phyloP scores from a whole-genome alignment of 148 eudicot genomes.

The Nepenthes gracilis region DNA sequence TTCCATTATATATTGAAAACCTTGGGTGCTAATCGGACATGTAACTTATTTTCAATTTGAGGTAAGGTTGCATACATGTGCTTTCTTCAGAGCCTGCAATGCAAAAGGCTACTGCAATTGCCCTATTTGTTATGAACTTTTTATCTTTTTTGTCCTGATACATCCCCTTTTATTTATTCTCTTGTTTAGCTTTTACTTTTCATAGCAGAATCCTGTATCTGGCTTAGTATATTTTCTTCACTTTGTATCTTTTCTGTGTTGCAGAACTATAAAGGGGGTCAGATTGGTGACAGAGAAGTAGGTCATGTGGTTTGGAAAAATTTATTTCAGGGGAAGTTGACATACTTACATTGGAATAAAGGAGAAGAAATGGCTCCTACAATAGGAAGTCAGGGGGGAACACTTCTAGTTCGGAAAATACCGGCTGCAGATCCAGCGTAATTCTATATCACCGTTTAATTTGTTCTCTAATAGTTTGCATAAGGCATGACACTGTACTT shows the following conservation, averaged over 20 bases:
- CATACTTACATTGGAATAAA: slow-evolving; percentile 71
- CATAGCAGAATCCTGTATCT: background rate
- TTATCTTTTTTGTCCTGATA: no score
- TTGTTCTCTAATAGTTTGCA: background rate
- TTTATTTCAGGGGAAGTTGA: slow-evolving; percentile 61
- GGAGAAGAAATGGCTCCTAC: slow-evolving; percentile 86
- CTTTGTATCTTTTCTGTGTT: slow-evolving; percentile 1
- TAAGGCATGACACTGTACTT: no score
- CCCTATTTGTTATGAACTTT: no score
- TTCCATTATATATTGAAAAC: no score
- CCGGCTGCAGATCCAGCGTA: slow-evolving; percentile 70
- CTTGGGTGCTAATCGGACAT: no score
- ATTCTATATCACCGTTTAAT: slow-evolving; percentile 4
- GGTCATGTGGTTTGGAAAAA: slow-evolving; percentile 48
- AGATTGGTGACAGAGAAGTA: slow-evolving; percentile 30
- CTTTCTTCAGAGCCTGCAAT: no score
- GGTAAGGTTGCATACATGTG: no score
- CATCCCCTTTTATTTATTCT: no score
- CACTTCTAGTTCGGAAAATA: slow-evolving; percentile 82
- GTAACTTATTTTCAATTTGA: no score
- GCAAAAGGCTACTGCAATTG: no score
- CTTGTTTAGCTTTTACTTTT: no score
- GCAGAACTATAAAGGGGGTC: slow-evolving; percentile 51
- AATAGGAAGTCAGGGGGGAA: slow-evolving; percentile 60
- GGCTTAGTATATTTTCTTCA: background rate